A percentile compares a stretch with the other conserved stretches of the same genome.
These are phyloP conservation scores for Pseudomonodictys pantanalensis DNA, from an alignment of 495 filamentous ascomycete species.

Conservation along the genomic window DNA sequence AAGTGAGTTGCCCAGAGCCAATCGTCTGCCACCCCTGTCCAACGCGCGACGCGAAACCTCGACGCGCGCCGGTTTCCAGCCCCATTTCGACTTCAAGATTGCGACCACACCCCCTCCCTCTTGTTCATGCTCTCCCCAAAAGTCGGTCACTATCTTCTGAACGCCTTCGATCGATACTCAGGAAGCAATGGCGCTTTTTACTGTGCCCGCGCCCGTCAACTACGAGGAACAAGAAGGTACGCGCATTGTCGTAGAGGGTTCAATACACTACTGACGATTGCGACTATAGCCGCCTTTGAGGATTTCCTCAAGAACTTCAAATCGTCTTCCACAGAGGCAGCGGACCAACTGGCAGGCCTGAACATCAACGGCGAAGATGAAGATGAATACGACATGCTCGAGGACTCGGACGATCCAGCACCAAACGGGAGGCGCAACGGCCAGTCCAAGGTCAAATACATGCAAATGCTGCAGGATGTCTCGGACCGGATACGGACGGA, in stretches of 20 bases:
- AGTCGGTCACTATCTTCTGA: not conserved
- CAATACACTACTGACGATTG: not conserved
- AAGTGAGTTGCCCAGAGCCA: slow-evolving; percentile 1
- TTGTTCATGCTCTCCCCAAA: not conserved
- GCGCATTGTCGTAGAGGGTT: slow-evolving; percentile 27
- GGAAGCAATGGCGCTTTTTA: slow-evolving; percentile 71
- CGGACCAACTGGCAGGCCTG: slow-evolving; percentile 75
- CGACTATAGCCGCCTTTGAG: slow-evolving; percentile 67
- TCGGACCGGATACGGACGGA: slow-evolving; percentile 72
- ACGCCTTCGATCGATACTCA: not conserved
- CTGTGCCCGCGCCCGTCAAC: slow-evolving; percentile 71
- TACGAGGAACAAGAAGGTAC: slow-evolving; percentile 80
- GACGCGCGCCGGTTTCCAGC: not conserved
- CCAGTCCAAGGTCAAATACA: slow-evolving; percentile 79
- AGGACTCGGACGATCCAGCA: slow-evolving; percentile 66
- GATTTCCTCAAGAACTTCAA: slow-evolving; percentile 88
- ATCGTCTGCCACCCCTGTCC: not conserved
- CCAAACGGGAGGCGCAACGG: slow-evolving; percentile 42
- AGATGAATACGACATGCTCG: slow-evolving; percentile 96
- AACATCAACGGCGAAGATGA: slow-evolving; percentile 82
- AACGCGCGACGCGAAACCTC: slow-evolving; percentile 18
- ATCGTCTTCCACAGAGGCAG: slow-evolving; percentile 68
- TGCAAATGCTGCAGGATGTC: slow-evolving; percentile 82
- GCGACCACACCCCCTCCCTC: not conserved
- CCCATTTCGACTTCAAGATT: not conserved